Conservation (phyloP, 768 basidiomycete species). For the Podaxis rugospora region DNA sequence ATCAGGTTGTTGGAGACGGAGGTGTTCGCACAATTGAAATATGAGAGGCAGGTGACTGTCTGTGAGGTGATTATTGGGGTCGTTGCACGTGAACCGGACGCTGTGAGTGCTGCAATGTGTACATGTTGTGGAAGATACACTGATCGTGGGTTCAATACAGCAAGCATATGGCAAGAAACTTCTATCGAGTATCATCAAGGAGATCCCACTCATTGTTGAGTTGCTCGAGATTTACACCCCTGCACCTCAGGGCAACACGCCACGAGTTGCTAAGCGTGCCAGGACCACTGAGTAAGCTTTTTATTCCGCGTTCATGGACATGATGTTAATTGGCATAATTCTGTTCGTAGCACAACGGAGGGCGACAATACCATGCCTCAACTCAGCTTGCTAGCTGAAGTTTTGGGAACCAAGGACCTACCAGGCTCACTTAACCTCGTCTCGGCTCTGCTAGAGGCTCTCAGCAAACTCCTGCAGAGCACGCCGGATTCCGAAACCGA, state of each 20-base stretch:
- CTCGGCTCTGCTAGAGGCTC: slow-evolving; percentile 63
- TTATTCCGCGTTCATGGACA: not conserved
- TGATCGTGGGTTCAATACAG: slow-evolving; percentile 22
- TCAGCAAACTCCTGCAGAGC: slow-evolving; percentile 61
- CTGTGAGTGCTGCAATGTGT: slow-evolving; percentile 31
- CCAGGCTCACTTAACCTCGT: slow-evolving; percentile 72
- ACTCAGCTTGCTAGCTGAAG: slow-evolving; percentile 62
- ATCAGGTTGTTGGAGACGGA: slow-evolving; percentile 44
- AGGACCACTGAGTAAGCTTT: slow-evolving; percentile 52
- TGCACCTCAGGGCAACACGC: slow-evolving; percentile 28
- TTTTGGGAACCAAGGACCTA: slow-evolving; percentile 58
- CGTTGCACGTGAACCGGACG: slow-evolving; percentile 40
- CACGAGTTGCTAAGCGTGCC: slow-evolving; percentile 60
- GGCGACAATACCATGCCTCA: slow-evolving; percentile 39
- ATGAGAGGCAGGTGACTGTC: slow-evolving; percentile 51
- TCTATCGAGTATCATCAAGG: slow-evolving; percentile 42
- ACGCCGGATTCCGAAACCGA: slow-evolving; percentile 55
- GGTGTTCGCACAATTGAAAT: slow-evolving; percentile 48
- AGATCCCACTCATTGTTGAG: slow-evolving; percentile 47
- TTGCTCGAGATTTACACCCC: slow-evolving; percentile 52
- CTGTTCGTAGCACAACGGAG: slow-evolving; percentile 16
- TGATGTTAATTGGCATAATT: not conserved
- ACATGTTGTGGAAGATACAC: not conserved
- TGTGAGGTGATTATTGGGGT: slow-evolving; percentile 54
- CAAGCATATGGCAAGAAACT: slow-evolving; percentile 44